phyloP scores from a whole-genome alignment of 2,329 filamentous ascomycete species.

The Pezicula neosporulosa region DNA sequence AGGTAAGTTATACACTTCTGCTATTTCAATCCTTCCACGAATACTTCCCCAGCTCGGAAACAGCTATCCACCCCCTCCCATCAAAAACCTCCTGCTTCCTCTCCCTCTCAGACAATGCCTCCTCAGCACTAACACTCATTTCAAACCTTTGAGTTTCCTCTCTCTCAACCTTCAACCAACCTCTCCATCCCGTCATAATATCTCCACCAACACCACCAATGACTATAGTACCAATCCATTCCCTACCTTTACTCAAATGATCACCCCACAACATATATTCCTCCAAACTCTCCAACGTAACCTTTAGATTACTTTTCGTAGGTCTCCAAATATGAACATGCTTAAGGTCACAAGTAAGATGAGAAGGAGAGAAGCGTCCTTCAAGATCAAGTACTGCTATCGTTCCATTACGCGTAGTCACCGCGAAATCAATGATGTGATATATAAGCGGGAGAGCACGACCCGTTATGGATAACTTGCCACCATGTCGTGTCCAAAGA shows the following conservation, averaged over 20 bases:
- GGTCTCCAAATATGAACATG: conserved; percentile 27
- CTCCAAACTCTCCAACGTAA: conserved; percentile 21
- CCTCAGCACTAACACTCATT: conserved; percentile 23
- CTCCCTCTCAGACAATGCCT: conserved; percentile 21
- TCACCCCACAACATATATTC: conserved; percentile 25
- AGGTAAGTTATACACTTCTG: too few relatives aligned
- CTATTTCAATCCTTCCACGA: not conserved
- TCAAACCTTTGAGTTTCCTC: conserved; percentile 18
- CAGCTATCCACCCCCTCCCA: conserved; percentile 20
- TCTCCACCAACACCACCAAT: conserved; percentile 17
- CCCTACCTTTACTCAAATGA: conserved; percentile 21
- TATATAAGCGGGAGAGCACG: conserved; percentile 54
- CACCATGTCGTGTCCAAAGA: conserved; percentile 43
- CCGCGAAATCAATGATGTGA: conserved; percentile 47
- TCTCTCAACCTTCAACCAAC: conserved; percentile 26
- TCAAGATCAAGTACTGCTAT: conserved; percentile 54
- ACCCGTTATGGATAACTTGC: conserved; percentile 48
- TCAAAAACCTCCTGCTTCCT: conserved; percentile 16
- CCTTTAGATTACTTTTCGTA: conserved; percentile 11
- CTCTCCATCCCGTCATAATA: conserved; percentile 22
- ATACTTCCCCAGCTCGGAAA: conserved; percentile 17
- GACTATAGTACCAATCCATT: conserved; percentile 25
- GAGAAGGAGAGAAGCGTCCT: conserved; percentile 47
- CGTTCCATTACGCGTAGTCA: conserved; percentile 37
- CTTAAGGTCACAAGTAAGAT: conserved; percentile 16